Conservation (phyloP, 2,329 filamentous ascomycete genomes). For the Volutella citrinella region DNA sequence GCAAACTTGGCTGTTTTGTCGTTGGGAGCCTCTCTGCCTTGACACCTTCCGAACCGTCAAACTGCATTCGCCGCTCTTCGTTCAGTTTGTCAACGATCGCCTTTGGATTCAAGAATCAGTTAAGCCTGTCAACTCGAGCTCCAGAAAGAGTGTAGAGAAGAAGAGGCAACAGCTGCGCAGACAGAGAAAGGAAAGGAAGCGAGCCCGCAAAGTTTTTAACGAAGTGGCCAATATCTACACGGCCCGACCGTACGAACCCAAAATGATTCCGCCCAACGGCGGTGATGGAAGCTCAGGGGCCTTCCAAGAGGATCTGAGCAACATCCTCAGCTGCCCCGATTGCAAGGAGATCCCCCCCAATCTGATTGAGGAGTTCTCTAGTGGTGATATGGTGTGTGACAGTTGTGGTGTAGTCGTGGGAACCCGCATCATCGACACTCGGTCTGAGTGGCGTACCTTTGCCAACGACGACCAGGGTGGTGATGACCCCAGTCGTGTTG, state of each 20-base stretch:
- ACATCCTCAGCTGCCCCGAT: constrained; percentile 81
- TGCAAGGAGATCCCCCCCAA: constrained; percentile 92
- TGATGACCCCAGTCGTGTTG: constrained; percentile 96
- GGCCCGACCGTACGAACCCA: constrained; percentile 38
- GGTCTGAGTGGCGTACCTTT: constrained; percentile 98
- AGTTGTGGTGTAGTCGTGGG: constrained; percentile 89
- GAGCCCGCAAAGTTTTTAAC: constrained; percentile 38
- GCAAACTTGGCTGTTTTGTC: too few relatives aligned
- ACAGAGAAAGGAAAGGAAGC: constrained; percentile 32
- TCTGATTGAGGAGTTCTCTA: constrained; percentile 87
- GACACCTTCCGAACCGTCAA: constrained; percentile 58
- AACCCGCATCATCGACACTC: constrained; percentile 88
- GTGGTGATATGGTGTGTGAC: constrained; percentile 87
- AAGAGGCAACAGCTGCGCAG: constrained; percentile 32
- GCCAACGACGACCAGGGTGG: constrained; percentile 96
- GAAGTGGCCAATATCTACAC: constrained; percentile 42
- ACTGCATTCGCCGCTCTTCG: constrained; percentile 70
- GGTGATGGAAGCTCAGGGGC: constrained; percentile 27
- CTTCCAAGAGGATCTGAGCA: constrained; percentile 83
- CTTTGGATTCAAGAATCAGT: constrained; percentile 33
- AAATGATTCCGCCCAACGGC: constrained; percentile 44
- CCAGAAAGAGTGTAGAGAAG: constrained; percentile 25
- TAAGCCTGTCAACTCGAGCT: constrained; percentile 14
- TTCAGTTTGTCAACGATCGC: constrained; percentile 49
- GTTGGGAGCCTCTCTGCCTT: too few relatives aligned